Conservation (phyloP, 2,329 filamentous ascomycete genomes). For the Epichloe sylvatica region DNA sequence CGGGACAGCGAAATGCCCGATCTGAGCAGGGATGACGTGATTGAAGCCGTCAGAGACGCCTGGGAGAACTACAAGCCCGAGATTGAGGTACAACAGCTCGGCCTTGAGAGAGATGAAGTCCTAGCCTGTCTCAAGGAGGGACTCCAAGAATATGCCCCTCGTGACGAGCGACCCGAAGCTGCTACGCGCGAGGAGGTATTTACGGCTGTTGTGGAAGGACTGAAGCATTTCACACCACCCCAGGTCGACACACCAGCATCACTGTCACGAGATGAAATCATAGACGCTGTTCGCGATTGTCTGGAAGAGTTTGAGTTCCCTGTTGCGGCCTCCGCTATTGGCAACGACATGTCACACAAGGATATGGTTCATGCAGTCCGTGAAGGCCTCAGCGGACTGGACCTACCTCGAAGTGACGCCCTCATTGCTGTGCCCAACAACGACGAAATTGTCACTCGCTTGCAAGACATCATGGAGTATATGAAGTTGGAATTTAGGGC, state of each 20-base stretch:
- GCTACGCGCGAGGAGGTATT: constrained; percentile 76
- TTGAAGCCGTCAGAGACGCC: constrained; percentile 75
- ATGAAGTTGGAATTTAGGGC: constrained; percentile 46
- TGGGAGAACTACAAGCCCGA: constrained; percentile 94
- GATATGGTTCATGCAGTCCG: constrained; percentile 52
- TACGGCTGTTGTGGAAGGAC: constrained; percentile 68
- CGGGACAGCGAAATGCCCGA: constrained; percentile 23
- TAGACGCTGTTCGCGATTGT: constrained; percentile 72
- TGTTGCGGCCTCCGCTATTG: constrained; percentile 40
- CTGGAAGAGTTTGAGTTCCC: constrained; percentile 74
- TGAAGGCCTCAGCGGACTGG: constrained; percentile 40
- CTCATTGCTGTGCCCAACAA: constrained; percentile 29
- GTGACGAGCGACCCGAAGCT: constrained; percentile 37
- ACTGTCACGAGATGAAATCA: constrained; percentile 68
- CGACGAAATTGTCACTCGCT: constrained; percentile 38
- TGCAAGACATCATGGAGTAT: constrained; percentile 51
- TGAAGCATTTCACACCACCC: constrained; percentile 68
- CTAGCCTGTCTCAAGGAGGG: constrained; percentile 77
- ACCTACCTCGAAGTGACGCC: constrained; percentile 28
- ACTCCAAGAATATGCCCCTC: constrained; percentile 56
- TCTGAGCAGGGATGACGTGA: constrained; percentile 66
- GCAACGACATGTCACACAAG: constrained; percentile 41
- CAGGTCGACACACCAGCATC: constrained; percentile 53
- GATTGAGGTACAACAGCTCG: constrained; percentile 79
- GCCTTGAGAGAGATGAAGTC: constrained; percentile 80